Conservation (phyloP, 2,329 filamentous ascomycete species). For the Dactylellina drechsleri region DNA sequence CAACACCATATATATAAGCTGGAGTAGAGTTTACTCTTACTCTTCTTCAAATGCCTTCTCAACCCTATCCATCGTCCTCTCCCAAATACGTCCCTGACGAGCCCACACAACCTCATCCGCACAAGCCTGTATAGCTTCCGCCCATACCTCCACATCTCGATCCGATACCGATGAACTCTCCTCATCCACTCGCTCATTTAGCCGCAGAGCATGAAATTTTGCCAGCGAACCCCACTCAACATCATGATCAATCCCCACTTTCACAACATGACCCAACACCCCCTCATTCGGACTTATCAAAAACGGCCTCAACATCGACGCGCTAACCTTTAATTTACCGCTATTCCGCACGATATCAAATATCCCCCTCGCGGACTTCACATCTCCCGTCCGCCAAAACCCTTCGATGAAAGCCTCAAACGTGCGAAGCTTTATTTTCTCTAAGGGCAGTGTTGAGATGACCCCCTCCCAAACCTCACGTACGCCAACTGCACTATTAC, state of each 20-base stretch:
- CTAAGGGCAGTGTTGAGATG: slow-evolving; percentile 1
- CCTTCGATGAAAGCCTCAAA: slow-evolving; percentile 23
- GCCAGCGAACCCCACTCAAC: slow-evolving; percentile 32
- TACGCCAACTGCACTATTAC: slow-evolving; percentile 10
- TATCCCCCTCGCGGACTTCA: slow-evolving; percentile 11
- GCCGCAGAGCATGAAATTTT: slow-evolving; percentile 3
- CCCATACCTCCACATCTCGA: slow-evolving; percentile 19
- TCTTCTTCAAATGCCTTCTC: slow-evolving; percentile 21
- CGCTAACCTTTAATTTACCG: background rate
- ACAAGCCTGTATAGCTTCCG: slow-evolving; percentile 33
- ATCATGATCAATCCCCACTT: slow-evolving; percentile 19
- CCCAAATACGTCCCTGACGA: slow-evolving; percentile 19
- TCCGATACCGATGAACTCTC: background rate
- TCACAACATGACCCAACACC: slow-evolving; percentile 15
- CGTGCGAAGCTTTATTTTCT: slow-evolving; percentile 20
- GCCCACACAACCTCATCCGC: slow-evolving; percentile 30
- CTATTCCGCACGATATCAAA: background rate
- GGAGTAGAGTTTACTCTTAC: too few species aligned
- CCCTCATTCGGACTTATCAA: background rate
- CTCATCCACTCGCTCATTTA: background rate
- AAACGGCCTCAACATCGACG: slow-evolving; percentile 30
- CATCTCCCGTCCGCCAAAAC: slow-evolving; percentile 18
- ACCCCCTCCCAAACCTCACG: slow-evolving; percentile 27
- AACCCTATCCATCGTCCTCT: slow-evolving; percentile 25
- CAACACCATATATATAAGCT: too few species aligned